These are phyloP conservation scores for Cnidoscolus chayamansa DNA, from an alignment of 441 rosid genomes.

Conservation along the genomic window DNA sequence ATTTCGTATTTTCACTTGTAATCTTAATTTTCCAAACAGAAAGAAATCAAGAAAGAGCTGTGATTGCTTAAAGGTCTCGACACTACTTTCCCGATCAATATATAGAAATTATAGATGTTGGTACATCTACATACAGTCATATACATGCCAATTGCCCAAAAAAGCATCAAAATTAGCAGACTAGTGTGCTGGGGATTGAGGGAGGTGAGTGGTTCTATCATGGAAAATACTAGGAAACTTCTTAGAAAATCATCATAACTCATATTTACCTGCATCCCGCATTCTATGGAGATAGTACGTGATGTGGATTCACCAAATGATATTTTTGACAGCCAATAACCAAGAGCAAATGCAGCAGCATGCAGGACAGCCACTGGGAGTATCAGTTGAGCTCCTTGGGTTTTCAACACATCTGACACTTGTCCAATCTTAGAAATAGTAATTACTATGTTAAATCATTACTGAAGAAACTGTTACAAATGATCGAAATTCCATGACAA, in stretches of 20 bases:
- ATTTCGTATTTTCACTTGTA: neutral
- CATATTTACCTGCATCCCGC: conserved; percentile 86
- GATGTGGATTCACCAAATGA: conserved; percentile 96
- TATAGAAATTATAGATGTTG: neutral
- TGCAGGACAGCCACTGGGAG: conserved; percentile 83
- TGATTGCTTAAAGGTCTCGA: too few species aligned
- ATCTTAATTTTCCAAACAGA: neutral
- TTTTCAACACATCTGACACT: conserved; percentile 79
- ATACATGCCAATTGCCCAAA: neutral
- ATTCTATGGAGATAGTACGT: conserved; percentile 92
- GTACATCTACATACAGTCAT: neutral
- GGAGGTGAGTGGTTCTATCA: neutral
- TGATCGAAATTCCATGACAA: neutral
- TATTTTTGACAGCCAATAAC: conserved; percentile 75
- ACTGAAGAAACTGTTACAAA: conserved; percentile 15
- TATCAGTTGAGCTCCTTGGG: conserved; percentile 85
- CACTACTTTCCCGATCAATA: neutral
- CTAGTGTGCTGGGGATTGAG: neutral
- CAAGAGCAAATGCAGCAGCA: conserved; percentile 78
- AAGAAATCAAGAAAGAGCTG: neutral
- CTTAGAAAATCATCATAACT: neutral
- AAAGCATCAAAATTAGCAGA: neutral
- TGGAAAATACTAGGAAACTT: neutral
- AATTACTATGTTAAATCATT: conserved; percentile 16
- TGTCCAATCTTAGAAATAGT: conserved; percentile 69